Conservation (phyloP, 371 early-diverging fungal species). For the Enterospora canceri region DNA sequence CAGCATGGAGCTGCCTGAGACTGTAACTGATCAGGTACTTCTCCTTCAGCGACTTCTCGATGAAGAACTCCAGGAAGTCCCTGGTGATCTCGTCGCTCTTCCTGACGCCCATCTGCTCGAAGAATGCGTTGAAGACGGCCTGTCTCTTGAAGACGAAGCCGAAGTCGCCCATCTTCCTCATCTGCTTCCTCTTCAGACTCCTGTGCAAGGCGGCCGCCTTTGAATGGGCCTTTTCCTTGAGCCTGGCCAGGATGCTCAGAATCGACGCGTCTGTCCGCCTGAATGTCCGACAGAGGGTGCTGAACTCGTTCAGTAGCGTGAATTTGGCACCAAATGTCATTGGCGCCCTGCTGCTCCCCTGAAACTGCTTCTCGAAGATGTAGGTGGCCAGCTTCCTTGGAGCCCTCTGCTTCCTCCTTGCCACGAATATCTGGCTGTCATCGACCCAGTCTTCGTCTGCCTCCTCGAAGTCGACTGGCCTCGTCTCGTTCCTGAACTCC, state of each 20-base stretch:
- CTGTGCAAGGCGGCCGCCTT: constrained; percentile 26
- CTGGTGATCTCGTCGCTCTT: constrained; percentile 23
- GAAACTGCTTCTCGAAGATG: constrained; percentile 37
- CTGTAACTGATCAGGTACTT: constrained; percentile 47
- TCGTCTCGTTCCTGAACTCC: constrained; percentile 17
- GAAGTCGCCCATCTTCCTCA: constrained; percentile 17
- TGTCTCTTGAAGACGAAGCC: constrained; percentile 25
- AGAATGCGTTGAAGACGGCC: constrained; percentile 32
- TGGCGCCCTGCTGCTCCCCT: neutral
- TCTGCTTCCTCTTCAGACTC: constrained; percentile 20
- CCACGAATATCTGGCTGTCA: constrained; percentile 19
- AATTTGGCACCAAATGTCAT: constrained; percentile 36
- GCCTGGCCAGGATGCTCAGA: constrained; percentile 7
- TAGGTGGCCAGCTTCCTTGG: constrained; percentile 1
- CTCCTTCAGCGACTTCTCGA: constrained; percentile 50
- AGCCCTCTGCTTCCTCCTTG: neutral
- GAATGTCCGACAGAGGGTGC: constrained; percentile 17
- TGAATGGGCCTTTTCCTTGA: constrained; percentile 28
- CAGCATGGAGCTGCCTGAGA: constrained; percentile 52
- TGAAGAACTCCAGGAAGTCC: constrained; percentile 31
- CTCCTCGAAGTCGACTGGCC: neutral
- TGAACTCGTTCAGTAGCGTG: constrained; percentile 53
- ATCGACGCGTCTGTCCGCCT: constrained; percentile 16
- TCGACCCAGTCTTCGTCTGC: constrained; percentile 4
- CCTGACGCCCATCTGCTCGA: constrained; percentile 20